Percentiles rank a stretch among this genome's conserved stretches.
phyloP scores from a whole-genome alignment of 805 yeast genomes.

The Wickerhamomyces strasburgensis region DNA sequence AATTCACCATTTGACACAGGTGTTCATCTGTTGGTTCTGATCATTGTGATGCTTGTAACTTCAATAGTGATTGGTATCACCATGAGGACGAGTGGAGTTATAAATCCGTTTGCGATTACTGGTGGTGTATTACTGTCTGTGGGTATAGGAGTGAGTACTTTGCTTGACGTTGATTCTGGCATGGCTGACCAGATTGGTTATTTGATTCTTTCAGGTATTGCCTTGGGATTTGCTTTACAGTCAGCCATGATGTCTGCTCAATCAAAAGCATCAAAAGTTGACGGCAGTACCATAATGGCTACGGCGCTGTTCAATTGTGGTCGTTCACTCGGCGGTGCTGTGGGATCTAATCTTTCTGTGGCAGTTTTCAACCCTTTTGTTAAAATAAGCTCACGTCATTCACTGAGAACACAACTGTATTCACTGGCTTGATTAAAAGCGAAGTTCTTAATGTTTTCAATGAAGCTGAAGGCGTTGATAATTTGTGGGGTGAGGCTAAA shows the following conservation, averaged over 20 bases:
- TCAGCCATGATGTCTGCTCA: constrained; percentile 28
- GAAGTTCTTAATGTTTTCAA: constrained; percentile 1
- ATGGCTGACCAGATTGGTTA: constrained; percentile 30
- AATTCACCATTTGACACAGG: constrained; percentile 22
- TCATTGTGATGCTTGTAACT: constrained; percentile 13
- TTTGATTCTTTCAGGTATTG: constrained; percentile 34
- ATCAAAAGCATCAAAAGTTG: constrained; percentile 40
- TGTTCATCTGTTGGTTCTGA: constrained; percentile 18
- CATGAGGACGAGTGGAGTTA: constrained; percentile 28
- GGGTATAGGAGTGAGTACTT: constrained; percentile 31
- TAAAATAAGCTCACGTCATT: constrained; percentile 14
- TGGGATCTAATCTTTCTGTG: constrained; percentile 35
- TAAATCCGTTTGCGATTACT: constrained; percentile 31
- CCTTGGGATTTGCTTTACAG: constrained; percentile 32
- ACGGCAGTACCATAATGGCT: constrained; percentile 42
- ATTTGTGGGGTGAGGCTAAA: constrained; percentile 6
- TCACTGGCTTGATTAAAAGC: neutral
- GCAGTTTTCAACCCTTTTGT: constrained; percentile 30
- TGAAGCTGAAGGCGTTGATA: constrained; percentile 3
- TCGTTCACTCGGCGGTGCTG: constrained; percentile 38
- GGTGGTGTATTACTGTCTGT: constrained; percentile 29
- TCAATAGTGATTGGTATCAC: constrained; percentile 24
- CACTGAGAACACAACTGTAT: neutral
- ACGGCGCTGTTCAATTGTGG: constrained; percentile 38
- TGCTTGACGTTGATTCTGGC: constrained; percentile 29